Evolutionary conservation across 805 yeast species (phyloP).

Genomic region (Kuraishia capsulata): DNA sequence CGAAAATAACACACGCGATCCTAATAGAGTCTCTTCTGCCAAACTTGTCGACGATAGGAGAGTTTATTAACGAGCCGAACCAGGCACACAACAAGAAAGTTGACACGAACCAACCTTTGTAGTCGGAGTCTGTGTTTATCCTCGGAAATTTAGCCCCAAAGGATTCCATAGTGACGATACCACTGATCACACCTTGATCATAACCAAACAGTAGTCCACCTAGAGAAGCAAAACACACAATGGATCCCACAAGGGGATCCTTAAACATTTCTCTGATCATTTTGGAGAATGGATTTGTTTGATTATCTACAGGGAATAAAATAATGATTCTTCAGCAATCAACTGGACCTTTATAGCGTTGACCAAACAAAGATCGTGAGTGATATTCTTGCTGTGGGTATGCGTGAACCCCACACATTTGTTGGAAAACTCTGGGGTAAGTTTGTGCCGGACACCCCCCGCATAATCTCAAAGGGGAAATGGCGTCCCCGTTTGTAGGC

Average conservation of each 20-base stretch:
- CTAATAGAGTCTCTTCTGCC: slow-evolving; percentile 54
- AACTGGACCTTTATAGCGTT: too few species aligned
- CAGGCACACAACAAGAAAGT: slow-evolving; percentile 47
- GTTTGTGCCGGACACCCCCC: too few species aligned
- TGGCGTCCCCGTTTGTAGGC: too few species aligned
- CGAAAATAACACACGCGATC: slow-evolving; percentile 45
- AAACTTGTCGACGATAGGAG: slow-evolving; percentile 38
- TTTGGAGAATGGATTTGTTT: too few species aligned
- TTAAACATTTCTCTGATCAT: slow-evolving; percentile 20
- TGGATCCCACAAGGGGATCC: slow-evolving; percentile 11
- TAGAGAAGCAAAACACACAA: slow-evolving; percentile 6
- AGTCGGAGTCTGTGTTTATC: slow-evolving; percentile 16
- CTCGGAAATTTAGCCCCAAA: slow-evolving; percentile 57
- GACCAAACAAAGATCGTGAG: too few species aligned
- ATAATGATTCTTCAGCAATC: too few species aligned
- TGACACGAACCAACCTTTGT: neutral
- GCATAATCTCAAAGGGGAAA: too few species aligned
- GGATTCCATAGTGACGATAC: slow-evolving; percentile 51
- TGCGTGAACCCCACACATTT: too few species aligned
- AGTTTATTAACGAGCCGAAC: slow-evolving; percentile 43
- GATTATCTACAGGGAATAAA: too few species aligned
- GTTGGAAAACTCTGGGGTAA: too few species aligned
- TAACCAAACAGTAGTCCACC: slow-evolving; percentile 47
- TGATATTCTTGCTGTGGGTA: too few species aligned
- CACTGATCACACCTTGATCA: slow-evolving; percentile 74